Base-by-base conservation (phyloP, 1,284 basidiomycete species). In the Cutaneotrichosporon sp. region DNA sequence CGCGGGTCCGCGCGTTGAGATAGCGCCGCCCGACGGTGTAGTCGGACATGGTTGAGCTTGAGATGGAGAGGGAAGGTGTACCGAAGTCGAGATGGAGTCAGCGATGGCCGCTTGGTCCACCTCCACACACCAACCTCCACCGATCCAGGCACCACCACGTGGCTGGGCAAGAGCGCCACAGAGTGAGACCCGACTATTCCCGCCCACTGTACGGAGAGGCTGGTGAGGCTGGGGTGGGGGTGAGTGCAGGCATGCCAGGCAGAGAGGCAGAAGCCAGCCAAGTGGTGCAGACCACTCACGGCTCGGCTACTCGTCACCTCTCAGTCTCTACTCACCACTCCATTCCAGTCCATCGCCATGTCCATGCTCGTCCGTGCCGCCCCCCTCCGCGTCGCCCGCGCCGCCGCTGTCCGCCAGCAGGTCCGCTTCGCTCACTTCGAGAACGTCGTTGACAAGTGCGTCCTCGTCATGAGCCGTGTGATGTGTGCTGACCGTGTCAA, bases 1-100 rank as follows among this genome's bases (percentile, higher is more conserved):
- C 63, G 1, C 49, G 50, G 0, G 69, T 69, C 36, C 73, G 75
- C 51, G 63, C 67, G 52, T 78, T 68, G 0, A 77, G 61, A 57
- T 77, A 77, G 25, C 78, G 69, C 7, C 51, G 33, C 25, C 68
- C 69, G 13, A 75, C 47, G 31, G 33, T 38, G 24, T 58, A 64
- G 25, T 43, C 38, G 50, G 54, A 56, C 31, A n/a, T 45, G 10
- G 38, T 13, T 9, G 11, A 4, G 22, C 11, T 27, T 22, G 14
- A 6, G 29, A 31, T 50, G 31, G 50, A 34, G 33, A 34, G 22
- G 9, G 22, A 53, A 16, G 14, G 6, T 10, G 16, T n/a, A 4
- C 4, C 24, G 42, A 29, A 18, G 38, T 13, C 6, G 34, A 54
- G 27, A 29, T 20, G 29, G 16, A 50, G 47, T 18, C 27, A 33